A percentile compares a stretch with the other conserved stretches of the same genome.
Conservation (phyloP, 805 yeast species). For the Wickerhamiella siamensis region DNA sequence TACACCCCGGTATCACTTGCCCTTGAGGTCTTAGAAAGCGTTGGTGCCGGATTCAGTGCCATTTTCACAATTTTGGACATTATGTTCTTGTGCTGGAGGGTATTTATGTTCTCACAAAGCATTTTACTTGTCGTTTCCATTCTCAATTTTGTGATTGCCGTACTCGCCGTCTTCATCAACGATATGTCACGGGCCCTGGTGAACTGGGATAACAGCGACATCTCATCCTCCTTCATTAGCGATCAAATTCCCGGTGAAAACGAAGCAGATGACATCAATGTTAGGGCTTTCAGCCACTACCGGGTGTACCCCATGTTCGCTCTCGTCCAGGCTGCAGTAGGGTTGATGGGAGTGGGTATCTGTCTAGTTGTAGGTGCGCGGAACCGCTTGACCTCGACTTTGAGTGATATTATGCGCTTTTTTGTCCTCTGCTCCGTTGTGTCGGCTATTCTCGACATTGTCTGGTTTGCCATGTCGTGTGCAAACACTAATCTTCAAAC, state of each 20-base stretch:
- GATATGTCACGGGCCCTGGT: slow-evolving; percentile 4
- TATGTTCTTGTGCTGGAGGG: slow-evolving; percentile 10
- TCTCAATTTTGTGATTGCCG: slow-evolving; percentile 15
- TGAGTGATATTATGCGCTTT: slow-evolving; percentile 12
- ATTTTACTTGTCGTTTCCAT: slow-evolving; percentile 13
- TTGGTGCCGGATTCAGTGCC: slow-evolving; percentile 15
- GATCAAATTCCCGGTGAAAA: background rate
- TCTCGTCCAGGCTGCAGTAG: slow-evolving; percentile 13
- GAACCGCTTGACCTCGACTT: slow-evolving; percentile 15
- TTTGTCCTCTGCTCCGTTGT: slow-evolving; percentile 8
- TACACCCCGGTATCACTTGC: slow-evolving; percentile 7
- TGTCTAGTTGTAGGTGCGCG: slow-evolving; percentile 13
- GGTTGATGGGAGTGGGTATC: slow-evolving; percentile 18
- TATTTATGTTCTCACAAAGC: slow-evolving; percentile 17
- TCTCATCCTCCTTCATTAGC: background rate
- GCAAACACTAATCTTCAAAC: slow-evolving; percentile 4
- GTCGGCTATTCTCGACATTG: slow-evolving; percentile 12
- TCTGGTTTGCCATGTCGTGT: slow-evolving; percentile 16
- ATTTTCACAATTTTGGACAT: slow-evolving; percentile 5
- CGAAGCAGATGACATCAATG: background rate
- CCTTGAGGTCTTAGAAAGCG: slow-evolving; percentile 12
- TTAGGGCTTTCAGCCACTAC: slow-evolving; percentile 2
- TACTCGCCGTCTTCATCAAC: slow-evolving; percentile 16
- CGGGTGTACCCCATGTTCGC: slow-evolving; percentile 16
- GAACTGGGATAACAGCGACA: background rate